A percentile compares a stretch with the other conserved stretches of the same genome.
Conservation (phyloP, 2,329 filamentous ascomycete genomes). For the Talaromyces sp. region DNA sequence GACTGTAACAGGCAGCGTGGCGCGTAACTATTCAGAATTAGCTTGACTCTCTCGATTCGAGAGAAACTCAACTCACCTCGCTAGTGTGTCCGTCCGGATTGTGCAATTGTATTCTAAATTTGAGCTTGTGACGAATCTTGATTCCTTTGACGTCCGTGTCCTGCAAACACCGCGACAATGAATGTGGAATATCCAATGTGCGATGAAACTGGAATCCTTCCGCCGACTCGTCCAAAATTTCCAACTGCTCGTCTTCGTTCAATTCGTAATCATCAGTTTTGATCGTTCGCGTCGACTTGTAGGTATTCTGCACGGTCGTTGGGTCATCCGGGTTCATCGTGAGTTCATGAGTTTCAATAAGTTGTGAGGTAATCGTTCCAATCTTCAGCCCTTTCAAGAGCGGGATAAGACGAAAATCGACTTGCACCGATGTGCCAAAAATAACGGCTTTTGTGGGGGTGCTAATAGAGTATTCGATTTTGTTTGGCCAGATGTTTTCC, state of each 20-base stretch:
- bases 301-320: conserved; percentile 41
- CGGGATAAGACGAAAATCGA: conserved; percentile 84
- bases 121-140: conserved; percentile 88
- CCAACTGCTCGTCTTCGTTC: conserved; percentile 60
- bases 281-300: conserved; percentile 64
- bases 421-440: conserved; percentile 79
- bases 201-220: conserved; percentile 60
- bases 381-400: conserved; percentile 83
- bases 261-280: conserved; percentile 66
- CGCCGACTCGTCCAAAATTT: conserved; percentile 55
- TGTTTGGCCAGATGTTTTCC: conserved; percentile 96
- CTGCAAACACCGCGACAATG: conserved; percentile 77
- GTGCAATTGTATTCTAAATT: conserved; percentile 82
- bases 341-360: conserved; percentile 75
- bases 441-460: conserved; percentile 92
- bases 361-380: conserved; percentile 73
- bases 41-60: neutral
- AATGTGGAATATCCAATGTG: conserved; percentile 69
- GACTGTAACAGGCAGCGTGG: conserved; percentile 83
- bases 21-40: conserved; percentile 61
- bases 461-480: conserved; percentile 91
- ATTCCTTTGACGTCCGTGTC: conserved; percentile 86
- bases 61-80: conserved; percentile 56
- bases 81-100: conserved; percentile 95
- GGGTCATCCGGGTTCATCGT: conserved; percentile 50